Evolutionary conservation across 148 eudicot genomes (phyloP), one percentile per base, ranked within the genome.

Genomic region (Silene conica): DNA sequence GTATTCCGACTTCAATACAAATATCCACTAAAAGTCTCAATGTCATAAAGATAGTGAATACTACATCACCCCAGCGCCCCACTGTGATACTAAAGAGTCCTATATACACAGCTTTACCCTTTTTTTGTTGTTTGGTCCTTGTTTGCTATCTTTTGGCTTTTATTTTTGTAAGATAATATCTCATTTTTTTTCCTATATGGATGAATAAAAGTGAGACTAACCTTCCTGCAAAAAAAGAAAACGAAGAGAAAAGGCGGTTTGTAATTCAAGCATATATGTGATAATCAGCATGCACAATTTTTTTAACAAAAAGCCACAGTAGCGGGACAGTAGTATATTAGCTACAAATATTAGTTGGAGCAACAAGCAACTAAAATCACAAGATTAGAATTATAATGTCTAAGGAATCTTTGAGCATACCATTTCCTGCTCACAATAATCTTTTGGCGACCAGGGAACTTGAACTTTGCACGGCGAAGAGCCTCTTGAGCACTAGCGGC

Each of bases 371-470:
- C 15, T 48, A 11, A 11, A 48, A 9, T 48, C 54, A 48, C 15
- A 1, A 48, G 16, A 48, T 48, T 48, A 14, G 16, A 48, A 48
- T 48, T 48, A 14, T 16, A 48, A 48, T 9, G 1, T 3, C 13
- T 5, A 55, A 57, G 18, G 56, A 50, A 50, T 18, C 16, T 50
- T 52, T 14, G 8, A 60, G 41, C 77, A 63, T 75, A 82, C 85
- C 85, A 82, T 46, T 82, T 82, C 82, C 85, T 79, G 80, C 80
- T 75, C 31, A 74, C 65, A 43, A 82, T 82, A 62, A 82, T 82
- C 81, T 82, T 82, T 74, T 82, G 84, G 25, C 85, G 85, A 55
- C 85, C 85, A 68, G 85, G 85, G 76, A 82, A 82, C 85, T 82
- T 82, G 82, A 82, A 82, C 72, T 82, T 82, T 41, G 85, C 85